A percentile compares a stretch with the other conserved stretches of the same genome.
Evolutionary conservation across 2,329 filamentous ascomycete species (phyloP).

Genomic region (Calonectria ilicicola): DNA sequence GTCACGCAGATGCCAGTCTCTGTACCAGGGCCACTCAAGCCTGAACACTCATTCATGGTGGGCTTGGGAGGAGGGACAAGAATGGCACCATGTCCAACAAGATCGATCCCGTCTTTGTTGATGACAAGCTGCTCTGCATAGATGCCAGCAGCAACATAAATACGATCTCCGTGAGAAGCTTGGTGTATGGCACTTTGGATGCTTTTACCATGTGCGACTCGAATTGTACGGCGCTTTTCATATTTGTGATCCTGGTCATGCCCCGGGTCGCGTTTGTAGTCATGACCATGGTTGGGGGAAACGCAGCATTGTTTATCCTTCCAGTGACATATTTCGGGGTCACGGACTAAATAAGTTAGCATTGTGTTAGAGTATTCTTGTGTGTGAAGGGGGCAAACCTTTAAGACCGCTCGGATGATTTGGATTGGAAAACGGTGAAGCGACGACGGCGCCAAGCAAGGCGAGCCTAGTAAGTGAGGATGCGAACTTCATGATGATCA

Average conservation of each 20-base stretch:
- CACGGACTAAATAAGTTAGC: slow-evolving; percentile 26
- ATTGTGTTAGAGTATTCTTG: background rate
- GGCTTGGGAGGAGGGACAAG: slow-evolving; percentile 39
- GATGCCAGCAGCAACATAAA: slow-evolving; percentile 47
- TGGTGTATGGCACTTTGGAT: slow-evolving; percentile 47
- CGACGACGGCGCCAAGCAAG: background rate
- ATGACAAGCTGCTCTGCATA: slow-evolving; percentile 52
- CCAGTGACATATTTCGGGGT: slow-evolving; percentile 24
- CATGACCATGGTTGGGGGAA: slow-evolving; percentile 1
- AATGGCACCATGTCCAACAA: slow-evolving; percentile 44
- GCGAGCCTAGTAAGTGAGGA: background rate
- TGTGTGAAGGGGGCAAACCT: background rate
- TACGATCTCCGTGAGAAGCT: slow-evolving; percentile 45
- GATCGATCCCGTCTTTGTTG: slow-evolving; percentile 47
- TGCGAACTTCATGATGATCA: background rate
- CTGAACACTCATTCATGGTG: slow-evolving; percentile 46
- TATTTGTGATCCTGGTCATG: background rate
- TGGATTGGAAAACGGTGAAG: background rate
- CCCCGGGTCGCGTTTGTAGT: background rate
- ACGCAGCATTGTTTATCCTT: slow-evolving; percentile 32
- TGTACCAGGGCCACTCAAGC: slow-evolving; percentile 39
- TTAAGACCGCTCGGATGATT: background rate
- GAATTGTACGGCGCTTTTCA: slow-evolving; percentile 21
- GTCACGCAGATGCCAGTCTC: slow-evolving; percentile 50
- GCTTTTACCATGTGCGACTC: slow-evolving; percentile 33